Conservation (phyloP, 345 rosid genomes). For the Erucastrum elatum region DNA sequence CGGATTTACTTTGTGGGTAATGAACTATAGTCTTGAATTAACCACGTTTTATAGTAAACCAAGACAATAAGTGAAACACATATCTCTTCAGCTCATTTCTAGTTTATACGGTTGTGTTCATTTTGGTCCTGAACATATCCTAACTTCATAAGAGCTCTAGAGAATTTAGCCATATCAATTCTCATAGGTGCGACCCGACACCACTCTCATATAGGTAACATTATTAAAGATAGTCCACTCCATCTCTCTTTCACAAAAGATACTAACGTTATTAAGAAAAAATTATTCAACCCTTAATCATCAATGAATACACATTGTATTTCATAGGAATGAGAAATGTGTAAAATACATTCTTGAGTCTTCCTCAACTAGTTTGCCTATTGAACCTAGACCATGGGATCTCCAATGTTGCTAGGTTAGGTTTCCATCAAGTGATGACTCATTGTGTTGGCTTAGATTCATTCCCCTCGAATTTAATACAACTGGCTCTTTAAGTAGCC, state of each 20-base stretch:
- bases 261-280: slow-evolving; percentile 4
- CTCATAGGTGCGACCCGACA: background rate
- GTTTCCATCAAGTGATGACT: slow-evolving; percentile 4
- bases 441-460: background rate
- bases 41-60: background rate
- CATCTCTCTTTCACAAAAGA: background rate
- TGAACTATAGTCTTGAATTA: slow-evolving; percentile 8
- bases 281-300: background rate
- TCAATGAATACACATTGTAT: too few relatives aligned
- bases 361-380: background rate
- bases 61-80: background rate
- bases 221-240: background rate
- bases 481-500: background rate
- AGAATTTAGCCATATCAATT: background rate
- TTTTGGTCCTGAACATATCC: background rate
- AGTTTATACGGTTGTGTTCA: background rate
- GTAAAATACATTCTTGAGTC: too few relatives aligned
- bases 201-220: background rate
- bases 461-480: background rate
- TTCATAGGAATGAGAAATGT: too few relatives aligned
- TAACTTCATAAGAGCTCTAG: background rate
- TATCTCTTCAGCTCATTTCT: background rate
- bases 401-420: slow-evolving; percentile 18
- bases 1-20: background rate
- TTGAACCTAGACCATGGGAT: slow-evolving; percentile 15